Conservation (phyloP, 805 yeast species). For the Barnettozyma sucrosica region DNA sequence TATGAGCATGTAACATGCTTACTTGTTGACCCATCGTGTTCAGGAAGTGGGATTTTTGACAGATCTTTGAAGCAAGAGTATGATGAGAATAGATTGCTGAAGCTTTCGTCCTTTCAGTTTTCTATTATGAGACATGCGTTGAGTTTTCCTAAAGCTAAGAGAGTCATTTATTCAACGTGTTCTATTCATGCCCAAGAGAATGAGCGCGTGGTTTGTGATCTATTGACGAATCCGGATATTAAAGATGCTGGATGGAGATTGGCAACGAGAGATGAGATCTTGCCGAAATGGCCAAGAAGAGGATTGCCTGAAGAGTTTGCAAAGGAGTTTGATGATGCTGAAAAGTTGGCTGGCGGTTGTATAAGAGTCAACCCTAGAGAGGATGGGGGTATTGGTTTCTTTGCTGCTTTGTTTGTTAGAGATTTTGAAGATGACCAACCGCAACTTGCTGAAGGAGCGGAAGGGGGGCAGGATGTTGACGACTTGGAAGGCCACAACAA, state of each 20-base stretch:
- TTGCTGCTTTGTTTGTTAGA: constrained; percentile 86
- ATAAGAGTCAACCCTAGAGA: constrained; percentile 77
- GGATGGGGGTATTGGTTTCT: constrained; percentile 99
- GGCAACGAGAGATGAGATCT: constrained; percentile 48
- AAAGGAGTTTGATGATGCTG: constrained; percentile 39
- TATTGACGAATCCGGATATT: constrained; percentile 63
- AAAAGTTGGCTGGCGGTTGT: constrained; percentile 73
- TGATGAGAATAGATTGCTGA: constrained; percentile 51
- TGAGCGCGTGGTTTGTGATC: constrained; percentile 81
- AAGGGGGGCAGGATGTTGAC: not conserved
- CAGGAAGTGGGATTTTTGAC: constrained; percentile 98
- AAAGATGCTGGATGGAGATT: constrained; percentile 71
- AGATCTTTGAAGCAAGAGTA: constrained; percentile 39
- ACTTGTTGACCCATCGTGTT: constrained; percentile 94
- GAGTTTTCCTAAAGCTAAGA: constrained; percentile 66
- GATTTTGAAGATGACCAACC: not conserved
- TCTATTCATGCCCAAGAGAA: constrained; percentile 92
- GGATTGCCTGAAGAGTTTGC: constrained; percentile 68
- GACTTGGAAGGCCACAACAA: not conserved
- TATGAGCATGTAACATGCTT: constrained; percentile 68
- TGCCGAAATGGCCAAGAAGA: constrained; percentile 84
- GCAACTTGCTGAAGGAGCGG: constrained; percentile 2
- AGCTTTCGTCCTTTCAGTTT: constrained; percentile 80
- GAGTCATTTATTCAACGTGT: constrained; percentile 91
- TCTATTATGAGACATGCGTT: constrained; percentile 86